Evolutionary conservation across 768 basidiomycete genomes (phyloP), one percentile per base, ranked within the genome.

Genomic region (Lactarius evosmus): DNA sequence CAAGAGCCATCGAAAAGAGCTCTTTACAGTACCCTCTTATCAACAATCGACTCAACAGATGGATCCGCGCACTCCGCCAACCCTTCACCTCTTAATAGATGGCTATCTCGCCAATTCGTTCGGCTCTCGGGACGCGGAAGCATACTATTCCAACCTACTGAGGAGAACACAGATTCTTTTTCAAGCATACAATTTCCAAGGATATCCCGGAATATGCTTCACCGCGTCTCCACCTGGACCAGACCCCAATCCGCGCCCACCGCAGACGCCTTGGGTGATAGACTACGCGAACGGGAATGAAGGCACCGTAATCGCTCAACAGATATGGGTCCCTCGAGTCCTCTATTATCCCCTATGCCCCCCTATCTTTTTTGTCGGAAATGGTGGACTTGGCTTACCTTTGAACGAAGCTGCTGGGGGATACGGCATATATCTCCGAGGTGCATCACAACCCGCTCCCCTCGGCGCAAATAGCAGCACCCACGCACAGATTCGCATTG

Each of bases 401-500:
- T 44, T 65, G 29, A 46, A 1, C 3, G 17, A 30, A 0, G 63
- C 55, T 3, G 55, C 38, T 2, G 59, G 5, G 1, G 59, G 59
- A 8, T 0, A 57, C 16, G 41, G 49, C 16, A 27, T 29, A 55
- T 27, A 8, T 38, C 64, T 65, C 29, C 49, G 7, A 17, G 54
- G 27, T 9, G 64, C 59, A 14, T 44, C 50, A 1, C 12, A 36
- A 27, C 27, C 25, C 11, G 55, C 55, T 14, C 36, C 38, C 33
- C 46, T 65, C 11, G 64, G 38, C 46, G 0, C 49, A 2, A 34
- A 4, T 27, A 12, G 46, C 25, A 27, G 46, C 19, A 4, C 22
- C 19, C 58, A 65, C 25, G 49, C 64, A 34, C 55, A 65, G 22
- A 65, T 65, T 61, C 64, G 64, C 19, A 61, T 65, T 25, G 46